Conservation (phyloP, 2,329 filamentous ascomycete genomes). For the Trichoderma endophyticum region DNA sequence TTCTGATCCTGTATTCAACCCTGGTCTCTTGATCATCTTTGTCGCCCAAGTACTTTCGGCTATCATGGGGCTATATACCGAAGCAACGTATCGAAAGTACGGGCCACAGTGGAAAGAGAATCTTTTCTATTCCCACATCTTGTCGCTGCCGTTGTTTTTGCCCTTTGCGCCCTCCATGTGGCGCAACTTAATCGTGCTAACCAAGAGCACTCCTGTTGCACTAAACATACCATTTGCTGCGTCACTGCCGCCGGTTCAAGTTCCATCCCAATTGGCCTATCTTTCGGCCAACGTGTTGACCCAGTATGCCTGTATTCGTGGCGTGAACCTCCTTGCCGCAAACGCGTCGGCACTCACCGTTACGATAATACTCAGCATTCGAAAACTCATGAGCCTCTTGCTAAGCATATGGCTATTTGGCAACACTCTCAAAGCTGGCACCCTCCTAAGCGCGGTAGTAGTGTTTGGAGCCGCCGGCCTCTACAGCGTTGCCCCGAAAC, state of each 20-base stretch:
- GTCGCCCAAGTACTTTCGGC: constrained; percentile 86
- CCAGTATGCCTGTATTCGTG: constrained; percentile 91
- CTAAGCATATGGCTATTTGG: constrained; percentile 94
- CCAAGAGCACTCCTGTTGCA: constrained; percentile 58
- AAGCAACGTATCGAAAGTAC: constrained; percentile 81
- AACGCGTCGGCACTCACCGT: constrained; percentile 89
- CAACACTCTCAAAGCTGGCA: constrained; percentile 72
- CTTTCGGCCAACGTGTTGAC: constrained; percentile 77
- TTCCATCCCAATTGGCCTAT: constrained; percentile 70
- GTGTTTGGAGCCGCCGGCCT: constrained; percentile 90
- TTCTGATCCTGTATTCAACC: constrained; percentile 38
- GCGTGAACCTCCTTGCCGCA: constrained; percentile 90
- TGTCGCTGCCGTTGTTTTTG: constrained; percentile 73
- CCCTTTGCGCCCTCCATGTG: constrained; percentile 66
- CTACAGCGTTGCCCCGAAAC: constrained; percentile 71
- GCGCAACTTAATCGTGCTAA: constrained; percentile 61
- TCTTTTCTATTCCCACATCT: constrained; percentile 83
- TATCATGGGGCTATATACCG: constrained; percentile 92
- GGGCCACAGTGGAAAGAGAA: constrained; percentile 94
- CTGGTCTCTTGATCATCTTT: constrained; percentile 78
- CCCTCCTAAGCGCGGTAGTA: constrained; percentile 74
- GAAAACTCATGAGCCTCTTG: constrained; percentile 87
- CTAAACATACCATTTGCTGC: constrained; percentile 25
- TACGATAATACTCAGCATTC: constrained; percentile 91
- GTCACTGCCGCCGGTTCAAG: neutral